These are phyloP conservation scores for Bathelium albidoporum DNA, from an alignment of 495 filamentous ascomycete species.

Conservation along the genomic window DNA sequence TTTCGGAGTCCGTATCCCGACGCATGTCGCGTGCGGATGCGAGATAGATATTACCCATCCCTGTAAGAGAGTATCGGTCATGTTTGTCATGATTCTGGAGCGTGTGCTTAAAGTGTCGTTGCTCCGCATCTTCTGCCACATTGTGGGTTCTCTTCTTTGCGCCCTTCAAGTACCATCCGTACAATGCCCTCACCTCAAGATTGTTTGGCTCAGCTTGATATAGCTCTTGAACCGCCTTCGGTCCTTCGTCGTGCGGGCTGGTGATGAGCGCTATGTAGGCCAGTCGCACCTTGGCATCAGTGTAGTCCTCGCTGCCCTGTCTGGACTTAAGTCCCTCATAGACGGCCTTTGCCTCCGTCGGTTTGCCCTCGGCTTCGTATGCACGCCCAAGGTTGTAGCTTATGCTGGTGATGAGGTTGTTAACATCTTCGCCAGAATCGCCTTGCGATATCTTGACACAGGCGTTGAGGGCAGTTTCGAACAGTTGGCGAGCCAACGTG, in stretches of 20 bases:
- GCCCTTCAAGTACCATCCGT: constrained; percentile 84
- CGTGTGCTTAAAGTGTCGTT: constrained; percentile 91
- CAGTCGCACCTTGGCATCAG: constrained; percentile 74
- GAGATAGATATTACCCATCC: constrained; percentile 91
- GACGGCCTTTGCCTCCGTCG: constrained; percentile 73
- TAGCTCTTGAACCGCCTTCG: constrained; percentile 68
- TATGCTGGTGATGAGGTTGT: constrained; percentile 85
- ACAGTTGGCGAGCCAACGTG: constrained; percentile 68
- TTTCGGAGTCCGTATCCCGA: constrained; percentile 75
- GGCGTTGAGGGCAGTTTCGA: constrained; percentile 78
- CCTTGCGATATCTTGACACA: constrained; percentile 65
- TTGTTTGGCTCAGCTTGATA: constrained; percentile 70
- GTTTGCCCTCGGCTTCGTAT: constrained; percentile 72
- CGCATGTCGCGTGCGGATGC: constrained; percentile 86
- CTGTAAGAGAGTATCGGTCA: constrained; percentile 84
- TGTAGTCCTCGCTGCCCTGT: constrained; percentile 66
- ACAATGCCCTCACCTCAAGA: constrained; percentile 81
- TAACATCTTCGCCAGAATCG: constrained; percentile 54
- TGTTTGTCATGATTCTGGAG: constrained; percentile 92
- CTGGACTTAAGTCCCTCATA: constrained; percentile 76
- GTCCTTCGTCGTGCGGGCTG: constrained; percentile 72
- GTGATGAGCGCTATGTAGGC: constrained; percentile 84
- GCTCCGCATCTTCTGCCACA: constrained; percentile 78
- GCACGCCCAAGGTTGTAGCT: constrained; percentile 95
- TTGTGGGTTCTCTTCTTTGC: constrained; percentile 67